phyloP scores from a whole-genome alignment of 345 rosid species.

The Brassica incana region DNA sequence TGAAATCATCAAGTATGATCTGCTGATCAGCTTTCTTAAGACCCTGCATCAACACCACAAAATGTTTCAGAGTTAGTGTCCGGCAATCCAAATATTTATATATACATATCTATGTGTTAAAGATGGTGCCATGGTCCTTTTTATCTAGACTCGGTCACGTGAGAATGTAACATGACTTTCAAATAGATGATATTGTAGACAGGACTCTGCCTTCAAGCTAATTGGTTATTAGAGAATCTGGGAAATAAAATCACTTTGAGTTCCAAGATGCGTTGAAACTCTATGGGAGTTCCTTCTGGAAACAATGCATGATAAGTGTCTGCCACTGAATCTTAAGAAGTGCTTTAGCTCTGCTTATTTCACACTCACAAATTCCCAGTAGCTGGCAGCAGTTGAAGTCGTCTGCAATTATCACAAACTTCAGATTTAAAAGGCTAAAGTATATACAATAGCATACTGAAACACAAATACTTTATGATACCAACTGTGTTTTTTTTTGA shows the following conservation, averaged over 20 bases:
- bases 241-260: constrained; percentile 56
- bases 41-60: constrained; percentile 50
- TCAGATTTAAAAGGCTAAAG: neutral
- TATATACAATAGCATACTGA: neutral
- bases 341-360: constrained; percentile 99
- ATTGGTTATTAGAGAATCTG: neutral
- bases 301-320: constrained; percentile 93
- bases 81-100: neutral
- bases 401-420: constrained; percentile 45
- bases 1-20: constrained; percentile 42
- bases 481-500: too few relatives aligned
- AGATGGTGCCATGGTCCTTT: too few relatives aligned
- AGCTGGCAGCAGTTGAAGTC: constrained; percentile 84
- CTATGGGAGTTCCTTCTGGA: constrained; percentile 97
- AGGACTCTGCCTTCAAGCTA: neutral
- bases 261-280: constrained; percentile 96
- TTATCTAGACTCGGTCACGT: too few relatives aligned
- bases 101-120: neutral
- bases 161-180: neutral
- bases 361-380: constrained; percentile 91
- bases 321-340: constrained; percentile 96
- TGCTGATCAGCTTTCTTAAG: constrained; percentile 91
- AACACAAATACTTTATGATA: too few relatives aligned
- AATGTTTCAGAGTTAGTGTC: neutral
- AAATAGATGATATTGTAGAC: neutral